Conservation (phyloP, 306 rosid genomes). For the Vigna radiata region DNA sequence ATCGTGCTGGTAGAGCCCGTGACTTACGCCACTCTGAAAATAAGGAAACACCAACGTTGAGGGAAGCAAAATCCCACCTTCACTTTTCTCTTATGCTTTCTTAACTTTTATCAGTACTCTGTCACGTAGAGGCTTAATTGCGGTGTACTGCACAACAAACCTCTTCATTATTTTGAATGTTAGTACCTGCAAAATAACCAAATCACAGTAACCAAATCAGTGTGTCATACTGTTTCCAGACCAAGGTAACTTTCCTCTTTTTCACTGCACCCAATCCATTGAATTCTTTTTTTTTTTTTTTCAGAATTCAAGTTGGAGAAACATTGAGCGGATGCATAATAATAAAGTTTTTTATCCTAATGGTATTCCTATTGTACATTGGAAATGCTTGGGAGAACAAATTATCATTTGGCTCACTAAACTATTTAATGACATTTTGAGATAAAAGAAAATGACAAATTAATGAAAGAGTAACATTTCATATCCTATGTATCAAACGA, state of each 20-base stretch:
- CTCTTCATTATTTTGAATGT: no score
- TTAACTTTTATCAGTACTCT: constrained; percentile 76
- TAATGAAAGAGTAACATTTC: not conserved
- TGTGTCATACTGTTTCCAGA: no score
- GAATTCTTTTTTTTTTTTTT: no score
- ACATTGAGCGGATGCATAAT: not conserved
- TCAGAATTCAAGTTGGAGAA: not conserved
- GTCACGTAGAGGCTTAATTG: constrained; percentile 83
- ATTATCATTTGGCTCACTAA: not conserved
- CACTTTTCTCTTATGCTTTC: constrained; percentile 67
- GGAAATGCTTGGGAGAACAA: not conserved
- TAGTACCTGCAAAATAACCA: no score
- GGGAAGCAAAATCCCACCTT: constrained; percentile 91
- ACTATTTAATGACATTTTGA: constrained; percentile 1
- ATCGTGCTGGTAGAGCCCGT: constrained; percentile 45
- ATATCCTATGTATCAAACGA: not conserved
- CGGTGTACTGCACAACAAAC: constrained; percentile 63
- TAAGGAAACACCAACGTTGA: constrained; percentile 16
- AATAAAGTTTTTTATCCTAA: not conserved
- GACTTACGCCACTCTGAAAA: constrained; percentile 62
- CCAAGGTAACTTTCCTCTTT: no score
- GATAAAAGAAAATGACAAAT: not conserved
- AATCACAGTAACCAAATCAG: no score
- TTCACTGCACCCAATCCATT: no score
- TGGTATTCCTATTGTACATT: not conserved